These are phyloP conservation scores for Heimioporus sp. DNA, from an alignment of 768 basidiomycete species.

Conservation along the genomic window DNA sequence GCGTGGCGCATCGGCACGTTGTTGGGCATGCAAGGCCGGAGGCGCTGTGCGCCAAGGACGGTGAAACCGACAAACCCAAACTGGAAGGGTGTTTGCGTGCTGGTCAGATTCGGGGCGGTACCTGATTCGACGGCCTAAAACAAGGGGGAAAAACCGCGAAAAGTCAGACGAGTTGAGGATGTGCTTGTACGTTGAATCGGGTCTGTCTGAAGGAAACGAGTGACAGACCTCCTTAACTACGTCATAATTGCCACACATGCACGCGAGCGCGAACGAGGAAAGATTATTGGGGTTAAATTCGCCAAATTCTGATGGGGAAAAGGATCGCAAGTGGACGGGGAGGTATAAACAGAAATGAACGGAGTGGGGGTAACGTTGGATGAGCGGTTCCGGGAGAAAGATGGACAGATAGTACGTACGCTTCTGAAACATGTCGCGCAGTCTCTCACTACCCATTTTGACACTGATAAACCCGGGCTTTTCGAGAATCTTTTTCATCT, in stretches of 20 bases:
- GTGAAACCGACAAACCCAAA: conserved; percentile 42
- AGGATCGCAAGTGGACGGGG: not conserved
- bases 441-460: conserved; percentile 22
- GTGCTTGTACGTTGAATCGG: too few relatives aligned
- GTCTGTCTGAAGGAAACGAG: not conserved
- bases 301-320: conserved; percentile 13
- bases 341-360: not conserved
- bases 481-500: conserved; percentile 27
- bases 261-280: conserved; percentile 23
- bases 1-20: conserved; percentile 21
- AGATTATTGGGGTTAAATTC: conserved; percentile 17
- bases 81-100: conserved; percentile 42
- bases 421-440: conserved; percentile 30
- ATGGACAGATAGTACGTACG: conserved; percentile 9
- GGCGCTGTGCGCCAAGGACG: conserved; percentile 41
- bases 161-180: not conserved
- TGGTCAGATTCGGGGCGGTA: conserved; percentile 35
- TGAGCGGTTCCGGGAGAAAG: not conserved
- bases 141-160: not conserved
- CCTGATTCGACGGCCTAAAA: conserved; percentile 25
- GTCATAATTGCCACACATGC: conserved; percentile 22
- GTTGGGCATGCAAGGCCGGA: conserved; percentile 14
- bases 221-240: conserved; percentile 20
- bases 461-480: conserved; percentile 25
- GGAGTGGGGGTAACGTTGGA: not conserved